A percentile compares a stretch with the other conserved stretches of the same genome.
These are phyloP conservation scores for Escallonia herrerae DNA, from an alignment of 129 eudicot species.

Conservation along the genomic window DNA sequence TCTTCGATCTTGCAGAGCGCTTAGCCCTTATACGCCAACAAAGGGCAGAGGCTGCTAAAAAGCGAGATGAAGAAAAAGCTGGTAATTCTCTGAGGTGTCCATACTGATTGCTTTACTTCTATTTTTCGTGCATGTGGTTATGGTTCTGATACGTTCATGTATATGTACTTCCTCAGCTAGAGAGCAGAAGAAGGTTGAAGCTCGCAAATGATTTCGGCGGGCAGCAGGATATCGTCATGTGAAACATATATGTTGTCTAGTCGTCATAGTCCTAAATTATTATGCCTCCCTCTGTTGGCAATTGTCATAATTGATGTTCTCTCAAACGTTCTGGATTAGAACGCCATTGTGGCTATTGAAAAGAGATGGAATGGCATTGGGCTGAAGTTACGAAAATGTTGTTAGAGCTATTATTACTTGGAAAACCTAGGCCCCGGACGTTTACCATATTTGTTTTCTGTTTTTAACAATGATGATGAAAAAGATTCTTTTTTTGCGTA, in stretches of 20 bases:
- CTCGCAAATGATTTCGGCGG: slow-evolving; percentile 40
- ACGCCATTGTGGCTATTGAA: too few species aligned
- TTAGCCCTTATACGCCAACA: slow-evolving; percentile 86
- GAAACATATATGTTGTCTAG: slow-evolving; percentile 3
- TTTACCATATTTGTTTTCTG: too few species aligned
- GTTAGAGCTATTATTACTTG: too few species aligned
- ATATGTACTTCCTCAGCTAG: slow-evolving; percentile 44
- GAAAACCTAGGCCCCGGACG: too few species aligned
- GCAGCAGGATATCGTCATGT: slow-evolving; percentile 2
- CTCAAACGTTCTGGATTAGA: too few species aligned
- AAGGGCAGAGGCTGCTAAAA: slow-evolving; percentile 95
- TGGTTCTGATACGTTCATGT: background rate
- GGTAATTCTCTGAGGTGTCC: slow-evolving; percentile 28
- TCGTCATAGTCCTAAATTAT: background rate
- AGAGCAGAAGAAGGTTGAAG: slow-evolving; percentile 81
- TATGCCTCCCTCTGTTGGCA: background rate
- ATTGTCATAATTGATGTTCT: background rate
- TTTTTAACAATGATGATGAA: too few species aligned
- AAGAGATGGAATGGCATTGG: slow-evolving; percentile 6
- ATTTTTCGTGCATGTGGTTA: background rate
- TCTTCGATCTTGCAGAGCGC: slow-evolving; percentile 55
- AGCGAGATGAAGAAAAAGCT: slow-evolving; percentile 95
- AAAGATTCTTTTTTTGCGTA: too few species aligned
- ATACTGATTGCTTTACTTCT: background rate
- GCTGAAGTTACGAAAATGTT: too few species aligned